Conservation (phyloP, 495 filamentous ascomycete species). For the Tuber melanosporum region DNA sequence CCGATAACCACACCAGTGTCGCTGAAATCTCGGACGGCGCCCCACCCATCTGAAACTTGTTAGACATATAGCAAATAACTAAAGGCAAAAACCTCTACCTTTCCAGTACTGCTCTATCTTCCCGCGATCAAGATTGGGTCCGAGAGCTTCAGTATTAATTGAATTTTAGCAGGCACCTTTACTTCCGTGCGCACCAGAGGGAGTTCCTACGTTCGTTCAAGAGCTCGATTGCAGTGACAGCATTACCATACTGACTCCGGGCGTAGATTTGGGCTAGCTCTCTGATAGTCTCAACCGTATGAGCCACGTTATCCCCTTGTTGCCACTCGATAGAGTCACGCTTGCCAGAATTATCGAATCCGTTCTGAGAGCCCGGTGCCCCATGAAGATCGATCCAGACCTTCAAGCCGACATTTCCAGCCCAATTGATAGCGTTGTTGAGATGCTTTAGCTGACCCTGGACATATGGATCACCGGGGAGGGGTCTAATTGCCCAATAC, state of each 20-base stretch:
- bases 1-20: conserved; percentile 56
- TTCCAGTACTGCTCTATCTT: conserved; percentile 59
- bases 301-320: conserved; percentile 51
- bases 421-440: conserved; percentile 64
- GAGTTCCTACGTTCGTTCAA: conserved; percentile 57
- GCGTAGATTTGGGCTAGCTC: conserved; percentile 57
- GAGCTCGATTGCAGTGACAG: conserved; percentile 64
- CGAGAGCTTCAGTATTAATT: conserved; percentile 46
- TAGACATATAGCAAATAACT: background rate
- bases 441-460: conserved; percentile 64
- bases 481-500: conserved; percentile 63
- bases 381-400: conserved; percentile 68
- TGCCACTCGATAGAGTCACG: conserved; percentile 62
- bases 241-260: conserved; percentile 49
- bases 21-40: conserved; percentile 52
- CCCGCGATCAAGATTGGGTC: conserved; percentile 48
- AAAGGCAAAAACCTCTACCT: background rate
- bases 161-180: background rate
- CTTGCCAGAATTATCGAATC: conserved; percentile 69
- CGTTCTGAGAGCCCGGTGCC: conserved; percentile 74
- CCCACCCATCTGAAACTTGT: conserved; percentile 48
- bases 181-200: background rate
- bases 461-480: conserved; percentile 62
- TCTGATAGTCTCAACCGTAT: conserved; percentile 56
- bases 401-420: conserved; percentile 55